Evolutionary conservation across 2,329 filamentous ascomycete species (phyloP), one percentile per base, ranked within the genome.

Genomic region (Exserohilum turcica): DNA sequence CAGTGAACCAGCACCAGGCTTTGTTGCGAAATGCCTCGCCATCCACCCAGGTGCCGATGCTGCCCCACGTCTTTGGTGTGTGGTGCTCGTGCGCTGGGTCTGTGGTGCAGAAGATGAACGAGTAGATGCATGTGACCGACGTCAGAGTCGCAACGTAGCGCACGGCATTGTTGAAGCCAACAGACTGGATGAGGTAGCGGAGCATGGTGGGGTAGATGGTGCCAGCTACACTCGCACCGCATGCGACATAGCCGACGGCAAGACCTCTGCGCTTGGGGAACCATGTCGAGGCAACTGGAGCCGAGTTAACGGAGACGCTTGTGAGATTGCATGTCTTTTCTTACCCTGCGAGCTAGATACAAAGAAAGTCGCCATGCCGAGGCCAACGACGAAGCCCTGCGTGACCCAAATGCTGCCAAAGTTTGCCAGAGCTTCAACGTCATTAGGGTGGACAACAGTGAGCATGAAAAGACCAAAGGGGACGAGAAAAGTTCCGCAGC

Each of bases 331-430:
- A 12, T 35, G 24, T 12, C 28, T 5, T 5, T 12, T 8, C 74
- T 52, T 73, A 80, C 78, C 73, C 69, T 81, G 79, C 19, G 79
- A 81, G 56, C 78, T 80, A 19, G 76, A 76, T 4, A 81, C 79
- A 57, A 82, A 82, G 65, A 79, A 80, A 57, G 78, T 81, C n/a
- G 78, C 74, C 79, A 81, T 81, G 8, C 80, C 80, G 8, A 81
- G 52, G 5, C 78, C 78, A 21, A 74, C 73, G 32, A 80, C 63
- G 33, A 82, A 61, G 3, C 79, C 79, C 61, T 81, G 79, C 4
- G 77, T 78, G 9, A 77, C 64, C 77, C 78, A 79, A 19, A 80
- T 78, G 6, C 74, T 60, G 27, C 59, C 69, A 59, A 78, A 80
- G 47, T 71, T 77, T 37, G 72, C 77, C 18, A 74, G 44, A 4